phyloP scores from a whole-genome alignment of 2,329 filamentous ascomycete species.

The Davidsoniella neocaledoniae region DNA sequence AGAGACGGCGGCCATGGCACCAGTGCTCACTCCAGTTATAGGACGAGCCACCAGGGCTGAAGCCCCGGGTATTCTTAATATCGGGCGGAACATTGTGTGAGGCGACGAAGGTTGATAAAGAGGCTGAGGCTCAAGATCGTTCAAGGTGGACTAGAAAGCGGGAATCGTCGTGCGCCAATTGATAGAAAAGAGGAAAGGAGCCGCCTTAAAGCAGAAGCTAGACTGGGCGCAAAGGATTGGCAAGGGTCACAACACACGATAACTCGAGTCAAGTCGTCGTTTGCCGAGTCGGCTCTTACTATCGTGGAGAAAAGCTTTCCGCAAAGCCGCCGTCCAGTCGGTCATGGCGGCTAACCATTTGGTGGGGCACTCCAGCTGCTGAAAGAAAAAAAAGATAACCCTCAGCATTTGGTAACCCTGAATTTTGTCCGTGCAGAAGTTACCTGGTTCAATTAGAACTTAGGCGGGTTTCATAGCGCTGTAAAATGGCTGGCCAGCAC shows the following conservation, averaged over 20 bases:
- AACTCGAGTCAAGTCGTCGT: background rate
- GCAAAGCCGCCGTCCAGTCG: conserved; percentile 5
- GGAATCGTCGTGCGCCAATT: background rate
- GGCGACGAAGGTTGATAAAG: background rate
- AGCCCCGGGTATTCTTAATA: conserved; percentile 34
- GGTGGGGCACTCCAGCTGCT: conserved; percentile 3
- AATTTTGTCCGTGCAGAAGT: too few species aligned
- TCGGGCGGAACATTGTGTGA: conserved; percentile 33
- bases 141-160: background rate
- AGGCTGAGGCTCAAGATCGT: background rate
- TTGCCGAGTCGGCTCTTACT: background rate
- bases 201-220: background rate
- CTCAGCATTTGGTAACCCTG: background rate
- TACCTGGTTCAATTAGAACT: too few species aligned
- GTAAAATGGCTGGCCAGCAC: too few species aligned
- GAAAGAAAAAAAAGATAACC: background rate
- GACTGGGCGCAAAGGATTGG: background rate
- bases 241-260: background rate
- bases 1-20: conserved; percentile 20
- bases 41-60: conserved; percentile 17
- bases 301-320: conserved; percentile 11
- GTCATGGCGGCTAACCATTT: conserved; percentile 5
- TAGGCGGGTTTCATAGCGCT: too few species aligned
- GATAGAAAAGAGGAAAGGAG: background rate
- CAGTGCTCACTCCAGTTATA: conserved; percentile 18